A percentile compares a stretch with the other conserved stretches of the same genome.
Evolutionary conservation across 2,329 filamentous ascomycete genomes (phyloP).

Genomic region (Dendrostoma leiphaemia): DNA sequence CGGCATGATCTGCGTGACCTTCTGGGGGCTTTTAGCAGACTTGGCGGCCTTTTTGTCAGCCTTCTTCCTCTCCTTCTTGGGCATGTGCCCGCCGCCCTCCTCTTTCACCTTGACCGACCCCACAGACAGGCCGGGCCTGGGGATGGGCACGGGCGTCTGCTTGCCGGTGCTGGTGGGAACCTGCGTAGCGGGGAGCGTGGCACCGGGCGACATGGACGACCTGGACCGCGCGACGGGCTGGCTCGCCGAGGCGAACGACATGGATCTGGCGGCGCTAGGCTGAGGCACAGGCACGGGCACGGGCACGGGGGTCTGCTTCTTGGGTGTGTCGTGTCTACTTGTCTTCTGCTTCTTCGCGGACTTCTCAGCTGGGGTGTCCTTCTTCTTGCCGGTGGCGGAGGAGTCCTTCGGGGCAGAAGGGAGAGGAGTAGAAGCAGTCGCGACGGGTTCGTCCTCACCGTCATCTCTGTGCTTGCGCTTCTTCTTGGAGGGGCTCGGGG

Average conservation of each 20-base stretch:
- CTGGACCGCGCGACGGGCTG: background rate
- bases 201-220: slow-evolving; percentile 11
- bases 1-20: slow-evolving; percentile 7
- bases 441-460: slow-evolving; percentile 21
- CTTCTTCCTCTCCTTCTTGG: slow-evolving; percentile 7
- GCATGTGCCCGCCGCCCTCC: slow-evolving; percentile 7
- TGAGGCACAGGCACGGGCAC: slow-evolving; percentile 7
- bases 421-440: background rate
- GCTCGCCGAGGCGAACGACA: slow-evolving; percentile 17
- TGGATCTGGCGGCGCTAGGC: background rate
- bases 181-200: slow-evolving; percentile 10
- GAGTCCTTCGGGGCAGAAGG: slow-evolving; percentile 15
- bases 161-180: background rate
- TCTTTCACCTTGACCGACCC: slow-evolving; percentile 11
- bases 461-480: slow-evolving; percentile 39
- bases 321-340: slow-evolving; percentile 2
- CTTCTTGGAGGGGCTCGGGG: slow-evolving; percentile 27
- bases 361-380: slow-evolving; percentile 20
- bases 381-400: background rate
- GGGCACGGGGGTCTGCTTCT: slow-evolving; percentile 17
- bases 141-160: slow-evolving; percentile 14
- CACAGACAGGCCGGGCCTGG: background rate
- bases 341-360: slow-evolving; percentile 18
- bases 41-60: background rate
- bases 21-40: background rate